Base-by-base conservation (phyloP, 139 green algal species). In the Coccomyxa sp. region DNA sequence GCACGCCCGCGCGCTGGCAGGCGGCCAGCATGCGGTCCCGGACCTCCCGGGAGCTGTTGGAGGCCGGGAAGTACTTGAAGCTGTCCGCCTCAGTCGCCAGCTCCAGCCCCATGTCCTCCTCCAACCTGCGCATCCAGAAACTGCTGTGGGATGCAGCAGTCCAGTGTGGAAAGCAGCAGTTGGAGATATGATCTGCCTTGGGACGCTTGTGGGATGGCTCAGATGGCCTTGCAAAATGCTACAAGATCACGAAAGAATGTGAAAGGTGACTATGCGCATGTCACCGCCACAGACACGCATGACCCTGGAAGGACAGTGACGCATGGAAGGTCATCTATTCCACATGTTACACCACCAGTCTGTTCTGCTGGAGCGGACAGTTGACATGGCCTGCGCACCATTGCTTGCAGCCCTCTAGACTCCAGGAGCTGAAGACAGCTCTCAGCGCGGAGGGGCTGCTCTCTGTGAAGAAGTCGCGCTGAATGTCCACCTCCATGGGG, bases 11-110 rank as follows among this genome's bases (percentile, higher is more conserved):
- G 27, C 70, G n/a, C 31, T 39, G 18, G 83, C 92, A 97, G 0
- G 89, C 90, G 1, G 73, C 69, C 38, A 97, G 76, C 36, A 98
- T 87, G 41, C 39, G 73, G 78, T 94, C 80, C 16, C 90, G 81
- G n/a, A 97, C 94, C 73, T 96, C 90, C 55, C 80, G 79, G 24
- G 86, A 83, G 22, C 74, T 89, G 82, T 97, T 96, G 77, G 83
- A 92, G 24, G 78, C 76, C 0, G 94, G 94, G 79, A 97, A 98
- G 33, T 79, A 92, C 80, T 98, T 98, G 12, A 70, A 79, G 12
- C 88, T 96, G 18, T 88, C 89, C 68, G 83, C 77, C 75, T 98
- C 94, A 36, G 89, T 68, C 4, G 55, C 58, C 70, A 98, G 80
- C 6, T 79, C 35, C 72, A 98, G 81, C 10, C 92, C 91, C 2